Conservation (phyloP, 208 protist species). For the Phytomonas sp. region DNA sequence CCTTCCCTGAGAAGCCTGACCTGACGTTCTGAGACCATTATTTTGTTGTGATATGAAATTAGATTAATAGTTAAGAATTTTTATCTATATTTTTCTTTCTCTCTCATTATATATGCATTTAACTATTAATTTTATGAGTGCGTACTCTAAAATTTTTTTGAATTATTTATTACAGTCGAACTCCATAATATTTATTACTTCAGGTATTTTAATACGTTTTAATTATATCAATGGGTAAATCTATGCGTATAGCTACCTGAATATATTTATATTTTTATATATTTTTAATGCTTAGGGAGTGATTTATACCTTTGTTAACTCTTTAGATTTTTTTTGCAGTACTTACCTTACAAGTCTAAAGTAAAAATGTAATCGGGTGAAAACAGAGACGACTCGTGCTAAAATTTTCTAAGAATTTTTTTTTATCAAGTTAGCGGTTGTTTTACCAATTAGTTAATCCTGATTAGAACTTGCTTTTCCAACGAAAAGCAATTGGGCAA, state of each 20-base stretch:
- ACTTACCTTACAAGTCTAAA: background rate
- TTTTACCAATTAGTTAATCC: background rate
- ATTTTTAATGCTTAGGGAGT: background rate
- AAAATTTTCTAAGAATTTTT: conserved; percentile 3
- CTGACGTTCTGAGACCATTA: conserved; percentile 21
- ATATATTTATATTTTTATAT: background rate
- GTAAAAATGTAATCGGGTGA: background rate
- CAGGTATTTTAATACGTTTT: background rate
- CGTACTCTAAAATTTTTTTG: conserved; percentile 12
- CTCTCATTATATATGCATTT: background rate
- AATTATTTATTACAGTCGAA: conserved; percentile 5
- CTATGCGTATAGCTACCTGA: background rate
- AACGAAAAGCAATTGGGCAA: background rate
- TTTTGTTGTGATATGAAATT: background rate
- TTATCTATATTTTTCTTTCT: conserved; percentile 14
- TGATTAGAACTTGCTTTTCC: background rate
- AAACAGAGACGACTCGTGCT: background rate
- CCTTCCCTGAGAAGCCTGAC: conserved; percentile 76
- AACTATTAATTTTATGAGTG: background rate
- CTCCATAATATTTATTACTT: background rate
- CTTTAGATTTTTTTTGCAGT: background rate
- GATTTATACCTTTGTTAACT: background rate
- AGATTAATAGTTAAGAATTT: conserved; percentile 6
- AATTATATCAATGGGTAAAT: background rate
- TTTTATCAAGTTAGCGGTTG: background rate